Evolutionary conservation across 768 basidiomycete species (phyloP).

Genomic region (Boletellus sp.): DNA sequence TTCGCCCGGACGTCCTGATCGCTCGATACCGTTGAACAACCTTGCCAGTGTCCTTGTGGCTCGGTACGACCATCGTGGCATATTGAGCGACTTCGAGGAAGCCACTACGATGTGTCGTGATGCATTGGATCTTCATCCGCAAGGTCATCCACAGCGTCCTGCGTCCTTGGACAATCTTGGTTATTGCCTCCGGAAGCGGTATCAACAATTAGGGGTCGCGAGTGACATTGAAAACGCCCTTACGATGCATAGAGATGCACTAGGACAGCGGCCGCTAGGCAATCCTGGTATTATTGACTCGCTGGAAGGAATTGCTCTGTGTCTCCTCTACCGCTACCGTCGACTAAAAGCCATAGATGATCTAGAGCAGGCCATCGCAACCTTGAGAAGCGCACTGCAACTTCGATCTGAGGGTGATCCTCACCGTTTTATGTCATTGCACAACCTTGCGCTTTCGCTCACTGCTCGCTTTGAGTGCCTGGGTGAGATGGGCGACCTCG

Average conservation of each 20-base stretch:
- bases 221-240: background rate
- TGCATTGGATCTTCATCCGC: background rate
- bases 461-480: background rate
- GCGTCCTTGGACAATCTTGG: background rate
- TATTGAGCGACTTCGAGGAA: background rate
- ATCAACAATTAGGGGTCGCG: background rate
- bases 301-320: background rate
- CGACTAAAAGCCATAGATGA: background rate
- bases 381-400: background rate
- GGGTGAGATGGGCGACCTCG: background rate
- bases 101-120: background rate
- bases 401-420: background rate
- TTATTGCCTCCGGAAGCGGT: background rate
- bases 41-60: background rate
- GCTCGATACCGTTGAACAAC: background rate
- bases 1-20: background rate
- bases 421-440: background rate
- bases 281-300: background rate
- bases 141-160: background rate
- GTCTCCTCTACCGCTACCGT: background rate
- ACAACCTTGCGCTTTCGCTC: background rate
- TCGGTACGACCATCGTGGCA: background rate
- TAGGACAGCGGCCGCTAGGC: background rate
- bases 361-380: background rate
- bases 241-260: background rate